phyloP scores from a whole-genome alignment of 495 filamentous ascomycete genomes.

The Pseudevernia furfuracea region DNA sequence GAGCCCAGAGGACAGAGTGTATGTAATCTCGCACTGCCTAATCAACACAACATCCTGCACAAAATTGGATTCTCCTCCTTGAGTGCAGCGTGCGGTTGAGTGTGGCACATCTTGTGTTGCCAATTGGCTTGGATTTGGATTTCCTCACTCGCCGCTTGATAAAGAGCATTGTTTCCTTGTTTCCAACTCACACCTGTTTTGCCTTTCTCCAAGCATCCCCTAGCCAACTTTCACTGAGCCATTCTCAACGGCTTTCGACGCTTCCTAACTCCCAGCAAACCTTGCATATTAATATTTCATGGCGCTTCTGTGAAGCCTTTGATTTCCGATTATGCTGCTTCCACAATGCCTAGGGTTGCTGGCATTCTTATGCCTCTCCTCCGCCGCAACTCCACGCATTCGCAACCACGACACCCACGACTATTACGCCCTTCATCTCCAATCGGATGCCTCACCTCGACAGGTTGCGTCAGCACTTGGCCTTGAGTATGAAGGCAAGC shows the following conservation, averaged over 20 bases:
- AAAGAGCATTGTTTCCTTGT: slow-evolving; percentile 16
- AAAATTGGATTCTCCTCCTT: not conserved
- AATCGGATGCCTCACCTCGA: slow-evolving; percentile 53
- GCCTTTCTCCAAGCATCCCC: not conserved
- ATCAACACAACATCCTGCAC: not conserved
- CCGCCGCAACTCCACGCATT: slow-evolving; percentile 40
- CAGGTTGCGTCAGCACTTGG: slow-evolving; percentile 68
- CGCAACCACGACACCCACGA: slow-evolving; percentile 66
- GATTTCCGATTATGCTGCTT: slow-evolving; percentile 21
- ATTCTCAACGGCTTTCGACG: not conserved
- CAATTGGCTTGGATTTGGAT: not conserved
- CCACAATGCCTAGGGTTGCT: slow-evolving; percentile 26
- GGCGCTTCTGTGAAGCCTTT: slow-evolving; percentile 35
- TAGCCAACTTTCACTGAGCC: not conserved
- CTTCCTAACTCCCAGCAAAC: not conserved
- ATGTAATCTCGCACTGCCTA: no score
- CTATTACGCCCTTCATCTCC: slow-evolving; percentile 85
- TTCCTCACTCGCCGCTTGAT: not conserved
- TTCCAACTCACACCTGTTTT: not conserved
- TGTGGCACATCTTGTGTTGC: not conserved
- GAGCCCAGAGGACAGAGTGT: not conserved
- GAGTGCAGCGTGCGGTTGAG: not conserved
- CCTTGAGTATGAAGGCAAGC: slow-evolving; percentile 70
- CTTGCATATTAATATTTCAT: slow-evolving; percentile 8
- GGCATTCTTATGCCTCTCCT: slow-evolving; percentile 36